Evolutionary conservation across 2,329 filamentous ascomycete genomes (phyloP).

Genomic region (Trichoderma lentiforme): DNA sequence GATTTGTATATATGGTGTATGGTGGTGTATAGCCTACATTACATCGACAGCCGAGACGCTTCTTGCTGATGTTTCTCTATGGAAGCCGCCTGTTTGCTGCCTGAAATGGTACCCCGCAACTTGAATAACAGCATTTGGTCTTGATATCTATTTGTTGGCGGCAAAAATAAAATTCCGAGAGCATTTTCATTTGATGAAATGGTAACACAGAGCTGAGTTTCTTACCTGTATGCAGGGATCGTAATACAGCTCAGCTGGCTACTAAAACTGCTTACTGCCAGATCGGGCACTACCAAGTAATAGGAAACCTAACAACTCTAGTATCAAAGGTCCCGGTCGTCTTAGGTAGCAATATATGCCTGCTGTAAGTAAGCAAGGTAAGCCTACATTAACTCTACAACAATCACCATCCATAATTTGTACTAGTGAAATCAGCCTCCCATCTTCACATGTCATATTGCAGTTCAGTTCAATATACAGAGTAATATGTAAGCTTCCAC

Average conservation of each 20-base stretch:
- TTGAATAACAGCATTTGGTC: neutral
- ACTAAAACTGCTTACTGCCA: neutral
- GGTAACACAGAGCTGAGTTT: neutral
- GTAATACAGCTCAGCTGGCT: neutral
- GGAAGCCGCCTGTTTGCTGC: neutral
- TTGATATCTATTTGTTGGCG: neutral
- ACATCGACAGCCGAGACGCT: neutral
- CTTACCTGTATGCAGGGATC: neutral
- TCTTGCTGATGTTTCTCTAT: neutral
- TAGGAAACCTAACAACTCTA: neutral
- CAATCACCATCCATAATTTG: neutral
- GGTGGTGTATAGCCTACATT: neutral
- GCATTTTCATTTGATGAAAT: neutral
- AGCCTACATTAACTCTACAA: no score
- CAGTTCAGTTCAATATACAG: neutral
- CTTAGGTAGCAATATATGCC: neutral
- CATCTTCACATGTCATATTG: neutral
- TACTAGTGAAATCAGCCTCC: neutral
- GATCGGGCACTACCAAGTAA: neutral
- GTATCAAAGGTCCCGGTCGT: neutral
- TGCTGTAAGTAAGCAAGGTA: neutral
- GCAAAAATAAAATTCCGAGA: neutral
- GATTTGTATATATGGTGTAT: neutral
- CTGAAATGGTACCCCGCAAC: neutral
- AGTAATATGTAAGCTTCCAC: neutral